These are phyloP conservation scores for Mycosarcoma maydis DNA, from an alignment of 1,284 basidiomycete species.

Conservation along the genomic window DNA sequence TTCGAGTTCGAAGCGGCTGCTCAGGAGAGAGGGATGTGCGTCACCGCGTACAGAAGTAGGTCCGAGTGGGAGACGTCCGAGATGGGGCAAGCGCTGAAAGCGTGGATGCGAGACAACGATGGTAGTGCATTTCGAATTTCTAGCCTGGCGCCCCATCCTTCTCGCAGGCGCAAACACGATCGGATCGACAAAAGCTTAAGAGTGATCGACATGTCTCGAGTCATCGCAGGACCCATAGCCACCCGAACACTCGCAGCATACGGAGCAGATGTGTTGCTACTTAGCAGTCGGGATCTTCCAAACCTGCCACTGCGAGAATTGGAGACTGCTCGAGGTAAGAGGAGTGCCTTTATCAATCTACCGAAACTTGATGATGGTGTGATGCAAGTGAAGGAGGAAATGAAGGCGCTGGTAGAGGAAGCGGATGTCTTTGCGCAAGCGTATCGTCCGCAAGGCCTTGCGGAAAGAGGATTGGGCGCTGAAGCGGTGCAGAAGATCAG, in stretches of 20 bases:
- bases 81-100: conserved; percentile 18
- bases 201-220: conserved; percentile 35
- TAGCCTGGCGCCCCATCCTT: too few relatives aligned
- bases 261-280: conserved; percentile 74
- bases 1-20: conserved; percentile 27
- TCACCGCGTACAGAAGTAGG: conserved; percentile 23
- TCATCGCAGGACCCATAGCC: conserved; percentile 21
- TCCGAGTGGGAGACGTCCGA: conserved; percentile 13
- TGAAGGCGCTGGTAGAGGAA: conserved; percentile 69
- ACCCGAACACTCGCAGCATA: conserved; percentile 69
- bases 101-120: conserved; percentile 16
- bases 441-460: conserved; percentile 68
- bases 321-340: conserved; percentile 76
- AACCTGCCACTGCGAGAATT: conserved; percentile 72
- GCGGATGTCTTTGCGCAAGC: conserved; percentile 76
- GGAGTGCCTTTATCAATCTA: conserved; percentile 75
- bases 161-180: too few relatives aligned
- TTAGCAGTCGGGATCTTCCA: conserved; percentile 74
- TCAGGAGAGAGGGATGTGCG: conserved; percentile 21
- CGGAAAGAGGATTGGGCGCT: conserved; percentile 14
- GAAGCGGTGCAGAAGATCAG: conserved; percentile 61
- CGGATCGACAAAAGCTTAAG: too few relatives aligned
- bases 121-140: conserved; percentile 17
- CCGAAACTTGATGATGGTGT: conserved; percentile 32
- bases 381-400: conserved; percentile 32